These are phyloP conservation scores for Fusarium compactum DNA, from an alignment of 2,329 filamentous ascomycete genomes.

Conservation along the genomic window DNA sequence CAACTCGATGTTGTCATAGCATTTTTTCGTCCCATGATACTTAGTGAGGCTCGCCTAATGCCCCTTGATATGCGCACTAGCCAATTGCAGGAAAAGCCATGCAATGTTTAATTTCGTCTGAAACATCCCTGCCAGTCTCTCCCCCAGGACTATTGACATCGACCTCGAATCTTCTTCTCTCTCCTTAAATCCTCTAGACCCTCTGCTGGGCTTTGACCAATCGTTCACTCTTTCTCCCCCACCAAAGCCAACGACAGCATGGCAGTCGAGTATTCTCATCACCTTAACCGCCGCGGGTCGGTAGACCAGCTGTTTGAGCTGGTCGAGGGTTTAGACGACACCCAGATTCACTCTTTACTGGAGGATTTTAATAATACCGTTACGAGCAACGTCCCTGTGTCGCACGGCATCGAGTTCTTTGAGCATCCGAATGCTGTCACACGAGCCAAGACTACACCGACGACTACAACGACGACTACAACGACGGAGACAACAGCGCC, in stretches of 20 bases:
- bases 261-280: constrained; percentile 18
- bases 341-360: constrained; percentile 38
- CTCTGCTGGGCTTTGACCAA: constrained; percentile 27
- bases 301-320: constrained; percentile 43
- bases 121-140: constrained; percentile 24
- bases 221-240: constrained; percentile 25
- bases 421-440: constrained; percentile 15
- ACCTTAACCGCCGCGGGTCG: constrained; percentile 29
- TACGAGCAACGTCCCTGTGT: constrained; percentile 39
- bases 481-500: constrained; percentile 4
- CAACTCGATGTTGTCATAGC: neutral
- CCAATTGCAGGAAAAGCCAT: constrained; percentile 11
- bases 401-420: constrained; percentile 38
- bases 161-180: neutral
- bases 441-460: constrained; percentile 20
- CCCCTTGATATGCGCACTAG: constrained; percentile 20
- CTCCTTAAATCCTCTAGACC: constrained; percentile 9
- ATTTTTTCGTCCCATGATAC: neutral
- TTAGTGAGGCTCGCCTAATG: constrained; percentile 22
- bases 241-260: constrained; percentile 16
- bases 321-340: constrained; percentile 39
- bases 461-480: neutral
- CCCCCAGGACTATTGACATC: neutral
- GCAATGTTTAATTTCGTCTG: constrained; percentile 20
- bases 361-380: constrained; percentile 43